Evolutionary conservation across 768 basidiomycete species (phyloP), one percentile per base, ranked within the genome.

Genomic region (Collybia sp.): DNA sequence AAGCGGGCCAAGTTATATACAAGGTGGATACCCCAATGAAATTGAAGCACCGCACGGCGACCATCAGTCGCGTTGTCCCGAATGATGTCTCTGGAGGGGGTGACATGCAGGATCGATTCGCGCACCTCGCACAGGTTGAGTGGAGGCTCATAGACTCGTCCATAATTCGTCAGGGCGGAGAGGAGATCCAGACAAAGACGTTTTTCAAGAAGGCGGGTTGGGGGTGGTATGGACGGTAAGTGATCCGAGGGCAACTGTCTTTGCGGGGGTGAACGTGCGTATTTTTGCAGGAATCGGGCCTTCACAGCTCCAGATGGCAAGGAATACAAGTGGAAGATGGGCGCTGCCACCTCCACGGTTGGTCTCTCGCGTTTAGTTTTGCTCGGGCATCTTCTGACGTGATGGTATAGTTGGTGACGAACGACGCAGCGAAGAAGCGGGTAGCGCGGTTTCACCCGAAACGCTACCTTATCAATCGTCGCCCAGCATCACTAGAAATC

Each of bases 121-220:
- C 55, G 0, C 44, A 42, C 2, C 53, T 71, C 3, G 71, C 60
- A 6, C 49, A 60, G 43, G 67, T 72, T 1, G 59, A 69, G 11
- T 69, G 67, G 62, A 59, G 53, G n/a, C 1, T 54, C 0, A 30
- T 67, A 4, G 53, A 54, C 12, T 58, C 66, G 0, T 60, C 65
- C 3, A 58, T 49, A 20, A 51, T 72, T 30, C 56, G 54, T 1
- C 61, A 65, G 30, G 48, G 58, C 5, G 65, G 58, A 2, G 36
- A 48, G 12, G 59, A 58, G 13, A 47, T 63, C 38, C 42, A 53
- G n/a, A 57, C 63, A 2, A 48, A 49, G 18, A 46, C 53, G 0
- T 68, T 62, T 39, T 58, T 64, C 41, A 46, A 51, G 34, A 63
- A 55, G 45, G 47, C 45, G 6, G 57, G 55, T 11, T 57, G 48